These are phyloP conservation scores for Globisporangium paroecandrum DNA, from an alignment of 352 stramenopile genomes.

Conservation along the genomic window DNA sequence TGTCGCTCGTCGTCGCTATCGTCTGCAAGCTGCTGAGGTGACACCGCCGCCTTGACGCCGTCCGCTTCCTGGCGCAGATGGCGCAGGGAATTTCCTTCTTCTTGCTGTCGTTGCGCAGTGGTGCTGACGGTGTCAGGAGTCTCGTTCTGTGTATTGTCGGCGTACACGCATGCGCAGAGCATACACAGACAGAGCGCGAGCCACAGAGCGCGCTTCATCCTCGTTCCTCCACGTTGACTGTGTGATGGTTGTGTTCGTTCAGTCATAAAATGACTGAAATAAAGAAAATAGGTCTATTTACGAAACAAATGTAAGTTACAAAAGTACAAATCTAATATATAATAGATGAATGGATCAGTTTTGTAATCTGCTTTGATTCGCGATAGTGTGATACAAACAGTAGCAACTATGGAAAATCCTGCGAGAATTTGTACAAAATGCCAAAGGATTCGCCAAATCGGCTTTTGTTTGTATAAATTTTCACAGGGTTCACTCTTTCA, in stretches of 20 bases:
- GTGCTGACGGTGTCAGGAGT: neutral
- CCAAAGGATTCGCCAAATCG: too few species aligned
- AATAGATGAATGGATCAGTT: neutral
- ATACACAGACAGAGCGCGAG: conserved; percentile 14
- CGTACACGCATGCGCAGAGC: conserved; percentile 17
- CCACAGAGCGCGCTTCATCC: conserved; percentile 12
- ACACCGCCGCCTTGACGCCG: neutral
- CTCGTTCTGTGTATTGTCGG: neutral
- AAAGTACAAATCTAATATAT: neutral
- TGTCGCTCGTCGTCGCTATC: neutral
- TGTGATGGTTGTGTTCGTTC: neutral
- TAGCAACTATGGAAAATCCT: too few species aligned
- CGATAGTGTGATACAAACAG: too few species aligned
- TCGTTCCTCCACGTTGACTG: neutral
- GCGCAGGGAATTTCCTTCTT: neutral
- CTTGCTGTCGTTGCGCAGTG: neutral
- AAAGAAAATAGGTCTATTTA: neutral
- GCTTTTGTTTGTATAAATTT: too few species aligned
- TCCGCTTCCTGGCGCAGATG: neutral
- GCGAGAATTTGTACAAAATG: too few species aligned
- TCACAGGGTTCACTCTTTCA: too few species aligned
- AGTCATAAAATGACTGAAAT: neutral
- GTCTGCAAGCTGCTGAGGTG: neutral
- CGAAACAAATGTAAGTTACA: neutral
- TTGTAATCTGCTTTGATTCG: too few species aligned